phyloP scores from a whole-genome alignment of 345 rosid species.

The Eucalyptus sp. region DNA sequence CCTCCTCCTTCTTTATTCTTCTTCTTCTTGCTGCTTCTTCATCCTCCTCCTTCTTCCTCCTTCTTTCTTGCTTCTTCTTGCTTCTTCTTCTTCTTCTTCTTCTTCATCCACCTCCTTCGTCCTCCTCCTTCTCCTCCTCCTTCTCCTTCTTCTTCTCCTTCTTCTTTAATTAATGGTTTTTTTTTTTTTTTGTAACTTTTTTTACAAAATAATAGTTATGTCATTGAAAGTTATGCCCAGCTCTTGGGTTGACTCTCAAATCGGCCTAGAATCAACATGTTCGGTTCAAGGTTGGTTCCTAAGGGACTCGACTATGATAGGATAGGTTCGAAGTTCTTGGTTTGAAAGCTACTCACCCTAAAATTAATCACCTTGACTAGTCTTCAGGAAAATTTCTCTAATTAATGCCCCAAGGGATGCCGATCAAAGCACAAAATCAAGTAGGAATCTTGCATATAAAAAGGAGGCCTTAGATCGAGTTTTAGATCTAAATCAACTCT shows the following conservation, averaged over 20 bases:
- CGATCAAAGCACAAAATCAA: neutral
- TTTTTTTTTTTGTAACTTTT: neutral
- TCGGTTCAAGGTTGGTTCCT: fast-evolving
- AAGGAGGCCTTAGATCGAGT: neutral
- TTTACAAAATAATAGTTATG: neutral
- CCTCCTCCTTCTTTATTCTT: too few species aligned
- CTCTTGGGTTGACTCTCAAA: neutral
- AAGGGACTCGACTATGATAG: neutral
- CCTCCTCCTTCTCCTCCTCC: too few species aligned
- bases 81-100: too few species aligned
- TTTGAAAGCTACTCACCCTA: neutral
- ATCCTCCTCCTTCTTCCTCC: too few species aligned
- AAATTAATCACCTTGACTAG: neutral
- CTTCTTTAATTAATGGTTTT: neutral
- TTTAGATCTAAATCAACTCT: neutral
- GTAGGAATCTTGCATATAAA: neutral
- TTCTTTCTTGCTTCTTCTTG: too few species aligned
- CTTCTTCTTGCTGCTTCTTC: too few species aligned
- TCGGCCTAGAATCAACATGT: neutral
- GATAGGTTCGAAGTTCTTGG: fast-evolving
- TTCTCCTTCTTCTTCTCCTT: too few species aligned
- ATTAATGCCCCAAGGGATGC: neutral
- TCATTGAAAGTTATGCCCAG: neutral
- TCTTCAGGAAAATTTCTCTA: neutral
- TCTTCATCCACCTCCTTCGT: too few species aligned